Conservation (phyloP, 2,329 filamentous ascomycete species). For the Davidsoniella australis region DNA sequence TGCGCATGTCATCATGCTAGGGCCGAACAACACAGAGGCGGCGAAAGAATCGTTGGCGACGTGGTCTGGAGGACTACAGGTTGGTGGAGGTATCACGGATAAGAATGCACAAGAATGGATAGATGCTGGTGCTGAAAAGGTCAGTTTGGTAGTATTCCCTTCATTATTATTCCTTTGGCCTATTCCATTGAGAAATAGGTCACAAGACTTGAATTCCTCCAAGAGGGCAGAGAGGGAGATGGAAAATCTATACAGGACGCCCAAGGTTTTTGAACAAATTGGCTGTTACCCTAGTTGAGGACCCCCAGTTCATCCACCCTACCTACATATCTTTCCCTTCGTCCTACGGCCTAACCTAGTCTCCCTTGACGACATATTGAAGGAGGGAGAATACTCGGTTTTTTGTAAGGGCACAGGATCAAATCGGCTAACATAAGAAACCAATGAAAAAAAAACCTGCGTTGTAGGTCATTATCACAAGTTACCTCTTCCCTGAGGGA, state of each 20-base stretch:
- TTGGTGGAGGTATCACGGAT: conserved; percentile 87
- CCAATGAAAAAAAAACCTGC: not conserved
- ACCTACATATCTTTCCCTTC: too few species aligned
- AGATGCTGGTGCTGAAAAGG: conserved; percentile 74
- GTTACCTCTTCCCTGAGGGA: conserved; percentile 75
- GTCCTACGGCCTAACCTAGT: too few species aligned
- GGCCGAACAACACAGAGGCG: conserved; percentile 67
- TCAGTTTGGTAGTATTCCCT: conserved; percentile 21
- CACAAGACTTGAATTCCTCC: too few species aligned
- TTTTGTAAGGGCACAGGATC: not conserved
- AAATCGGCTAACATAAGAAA: not conserved
- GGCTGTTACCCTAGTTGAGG: too few species aligned
- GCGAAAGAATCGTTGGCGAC: conserved; percentile 58
- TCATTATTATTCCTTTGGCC: too few species aligned
- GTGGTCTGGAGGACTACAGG: conserved; percentile 70
- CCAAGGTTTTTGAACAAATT: too few species aligned
- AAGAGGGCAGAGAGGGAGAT: too few species aligned
- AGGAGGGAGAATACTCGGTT: not conserved
- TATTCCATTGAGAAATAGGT: too few species aligned
- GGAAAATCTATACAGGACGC: too few species aligned
- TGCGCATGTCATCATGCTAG: conserved; percentile 93
- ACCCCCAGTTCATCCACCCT: too few species aligned
- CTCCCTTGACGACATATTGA: too few species aligned
- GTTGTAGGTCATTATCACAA: conserved; percentile 84
- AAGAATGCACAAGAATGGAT: conserved; percentile 76